Base-by-base conservation (phyloP, 345 rosid genomes). In the Populus simonii region DNA sequence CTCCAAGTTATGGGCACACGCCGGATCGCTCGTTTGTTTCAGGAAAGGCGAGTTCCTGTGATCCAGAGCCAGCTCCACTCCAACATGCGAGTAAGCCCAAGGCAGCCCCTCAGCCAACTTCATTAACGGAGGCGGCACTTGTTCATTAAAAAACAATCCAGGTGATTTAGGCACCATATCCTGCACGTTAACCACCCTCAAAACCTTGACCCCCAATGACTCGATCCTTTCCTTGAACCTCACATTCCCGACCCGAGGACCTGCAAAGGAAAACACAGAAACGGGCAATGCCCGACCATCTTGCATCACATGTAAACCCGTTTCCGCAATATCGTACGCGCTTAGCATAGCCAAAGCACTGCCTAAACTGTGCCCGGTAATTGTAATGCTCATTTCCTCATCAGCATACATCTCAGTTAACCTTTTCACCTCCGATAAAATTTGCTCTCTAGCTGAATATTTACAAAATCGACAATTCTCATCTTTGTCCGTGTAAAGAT, bases 321-420 rank as follows among this genome's bases (percentile, higher is more conserved):
- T 86, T 82, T 93, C 95, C 17, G 80, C 94, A 0, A 94, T 79
- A 45, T 93, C 97, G 73, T 88, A 92, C 22, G 97, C 97, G 72
- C 93, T 92, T 7, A 94, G 68, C 16, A 93, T 75, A 4, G 95
- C 98, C 73, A 93, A 41, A 33, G 98, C 97, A 18, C 91, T 84
- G 22, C 98, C 98, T 5, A 93, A 72, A 27, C 98, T 94, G 74
- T 94, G 98, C 0, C 98, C 98, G 0, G 97, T 89, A 16, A 93
- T 75, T 0, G 97, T 93, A 35, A 94, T 88, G 87, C 97, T 94
- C 1, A 89, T 12, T 39, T 90, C 93, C 15, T 86, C 89, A 1
- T 84, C 76, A 5, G 82, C 77, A 79, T 91, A 86, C 33, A 7
- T 25, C 20, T 89, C 97, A 1, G 85, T 72, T 2, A 93, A 27